Evolutionary conservation across 208 protist genomes (phyloP), one percentile per base, ranked within the genome.

Genomic region (Leishmania lainsoni): DNA sequence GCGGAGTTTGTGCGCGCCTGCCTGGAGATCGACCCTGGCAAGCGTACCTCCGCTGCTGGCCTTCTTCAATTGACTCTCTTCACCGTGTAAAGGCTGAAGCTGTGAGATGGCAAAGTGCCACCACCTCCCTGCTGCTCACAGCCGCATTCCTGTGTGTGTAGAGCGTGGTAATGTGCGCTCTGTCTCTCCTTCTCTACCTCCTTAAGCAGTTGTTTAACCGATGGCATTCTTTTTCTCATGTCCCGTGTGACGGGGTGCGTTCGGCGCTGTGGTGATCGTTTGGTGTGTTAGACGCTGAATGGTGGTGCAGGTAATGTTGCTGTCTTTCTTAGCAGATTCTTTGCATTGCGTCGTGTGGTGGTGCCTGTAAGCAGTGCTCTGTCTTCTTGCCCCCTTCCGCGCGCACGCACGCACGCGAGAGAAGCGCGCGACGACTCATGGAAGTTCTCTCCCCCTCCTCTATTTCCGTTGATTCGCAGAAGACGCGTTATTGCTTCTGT

Each of bases 11-110:
- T 95, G 42, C 65, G 69, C 17, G 78, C 75, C 52, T 98, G 95
- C 72, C 80, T 98, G 58, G 81, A 89, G 35, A 70, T 71, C 26
- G 86, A 95, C 61, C 89, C 91, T 2, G 74, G 76, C n/a, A 84
- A 92, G 45, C 90, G 95, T 10, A 78, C 85, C 54, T 91, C 90
- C 1, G 91, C 92, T 5, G 59, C 87, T 16, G 83, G 85, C 1
- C 87, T 98, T 26, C 80, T 96, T 70, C 88, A 93, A 79, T 81
- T 95, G 51, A 86, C 95, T 6, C 56, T 98, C 29, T 96, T 98
- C 80, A 82, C 87, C 0, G 80, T 95, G 22, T 95, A 87, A 54
- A 8, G 69, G 26, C 3, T 3, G n/a, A 16, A 3, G 22, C 14
- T 73, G 12, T 32, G 45, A 51, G 48, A 14, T 22, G 9, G 22